Percentiles rank a stretch among this genome's conserved stretches.
phyloP scores from a whole-genome alignment of 2,329 filamentous ascomycete species.

The Colletotrichum chlorophyti region DNA sequence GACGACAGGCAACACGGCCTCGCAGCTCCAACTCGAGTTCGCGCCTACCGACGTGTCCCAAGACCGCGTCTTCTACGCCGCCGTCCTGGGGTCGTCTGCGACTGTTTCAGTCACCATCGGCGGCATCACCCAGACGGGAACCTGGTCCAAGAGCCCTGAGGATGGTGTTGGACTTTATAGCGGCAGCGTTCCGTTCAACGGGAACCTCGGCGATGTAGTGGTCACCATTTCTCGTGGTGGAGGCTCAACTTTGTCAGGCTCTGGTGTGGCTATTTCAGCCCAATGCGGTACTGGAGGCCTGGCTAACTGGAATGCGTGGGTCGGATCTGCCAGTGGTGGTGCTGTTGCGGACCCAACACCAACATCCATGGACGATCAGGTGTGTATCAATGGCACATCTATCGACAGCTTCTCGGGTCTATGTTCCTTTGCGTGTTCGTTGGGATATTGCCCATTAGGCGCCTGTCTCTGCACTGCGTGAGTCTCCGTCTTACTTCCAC shows the following conservation, averaged over 20 bases:
- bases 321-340: background rate
- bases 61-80: slow-evolving; percentile 33
- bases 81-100: slow-evolving; percentile 31
- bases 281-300: background rate
- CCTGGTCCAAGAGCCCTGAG: background rate
- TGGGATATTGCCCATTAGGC: background rate
- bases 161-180: slow-evolving; percentile 36
- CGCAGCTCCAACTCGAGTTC: slow-evolving; percentile 32
- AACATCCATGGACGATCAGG: slow-evolving; percentile 1
- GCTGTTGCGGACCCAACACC: background rate
- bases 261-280: too few relatives aligned
- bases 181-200: slow-evolving; percentile 34
- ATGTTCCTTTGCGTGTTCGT: slow-evolving; percentile 35
- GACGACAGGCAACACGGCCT: slow-evolving; percentile 36
- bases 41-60: slow-evolving; percentile 22
- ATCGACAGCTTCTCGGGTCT: slow-evolving; percentile 37
- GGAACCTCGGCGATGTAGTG: slow-evolving; percentile 30
- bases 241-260: too few relatives aligned
- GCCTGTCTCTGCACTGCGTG: background rate
- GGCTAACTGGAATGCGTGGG: slow-evolving; percentile 26
- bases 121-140: slow-evolving; percentile 24
- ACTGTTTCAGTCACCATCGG: slow-evolving; percentile 34
- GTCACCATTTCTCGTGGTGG: too few relatives aligned
- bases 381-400: slow-evolving; percentile 33
- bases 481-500: too few relatives aligned